Evolutionary conservation across 2,329 filamentous ascomycete genomes (phyloP).

Genomic region (Colletotrichum neosansevieriae): DNA sequence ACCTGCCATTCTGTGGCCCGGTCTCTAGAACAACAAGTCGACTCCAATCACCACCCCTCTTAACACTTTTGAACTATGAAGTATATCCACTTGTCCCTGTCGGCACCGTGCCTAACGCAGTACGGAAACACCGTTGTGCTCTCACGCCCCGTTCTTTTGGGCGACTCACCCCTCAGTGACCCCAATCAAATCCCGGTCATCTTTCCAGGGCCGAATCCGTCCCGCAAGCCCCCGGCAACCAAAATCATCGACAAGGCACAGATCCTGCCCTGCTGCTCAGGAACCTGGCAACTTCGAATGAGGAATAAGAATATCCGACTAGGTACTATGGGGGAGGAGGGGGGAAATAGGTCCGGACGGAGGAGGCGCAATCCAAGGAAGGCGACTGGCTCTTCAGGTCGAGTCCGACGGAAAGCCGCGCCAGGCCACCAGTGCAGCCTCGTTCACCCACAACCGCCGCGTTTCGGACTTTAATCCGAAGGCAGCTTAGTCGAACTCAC

Average conservation of each 20-base stretch:
- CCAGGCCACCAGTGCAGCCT: conserved; percentile 31
- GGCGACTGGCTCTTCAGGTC: conserved; percentile 25
- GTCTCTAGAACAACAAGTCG: neutral
- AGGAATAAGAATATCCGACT: too few species aligned
- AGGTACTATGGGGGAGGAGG: too few species aligned
- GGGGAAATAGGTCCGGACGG: neutral
- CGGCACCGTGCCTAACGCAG: conserved; percentile 26
- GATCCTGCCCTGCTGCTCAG: conserved; percentile 8
- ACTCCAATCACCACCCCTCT: conserved; percentile 8
- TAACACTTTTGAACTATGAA: conserved; percentile 6
- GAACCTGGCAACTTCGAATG: too few species aligned
- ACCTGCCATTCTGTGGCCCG: conserved; percentile 16
- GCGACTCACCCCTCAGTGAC: neutral
- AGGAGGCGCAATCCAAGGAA: conserved; percentile 3
- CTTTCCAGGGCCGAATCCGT: neutral
- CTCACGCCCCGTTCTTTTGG: neutral
- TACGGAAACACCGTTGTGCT: conserved; percentile 8
- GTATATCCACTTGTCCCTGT: conserved; percentile 19
- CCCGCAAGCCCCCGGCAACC: conserved; percentile 10
- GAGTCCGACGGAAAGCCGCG: neutral
- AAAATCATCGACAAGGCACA: neutral
- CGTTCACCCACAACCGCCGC: conserved; percentile 2
- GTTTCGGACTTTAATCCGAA: conserved; percentile 21
- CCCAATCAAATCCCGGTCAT: conserved; percentile 1
- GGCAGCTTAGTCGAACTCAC: conserved; percentile 10